Base-by-base conservation (phyloP, 768 basidiomycete genomes). In the Coprinellus aureogranulatus region DNA sequence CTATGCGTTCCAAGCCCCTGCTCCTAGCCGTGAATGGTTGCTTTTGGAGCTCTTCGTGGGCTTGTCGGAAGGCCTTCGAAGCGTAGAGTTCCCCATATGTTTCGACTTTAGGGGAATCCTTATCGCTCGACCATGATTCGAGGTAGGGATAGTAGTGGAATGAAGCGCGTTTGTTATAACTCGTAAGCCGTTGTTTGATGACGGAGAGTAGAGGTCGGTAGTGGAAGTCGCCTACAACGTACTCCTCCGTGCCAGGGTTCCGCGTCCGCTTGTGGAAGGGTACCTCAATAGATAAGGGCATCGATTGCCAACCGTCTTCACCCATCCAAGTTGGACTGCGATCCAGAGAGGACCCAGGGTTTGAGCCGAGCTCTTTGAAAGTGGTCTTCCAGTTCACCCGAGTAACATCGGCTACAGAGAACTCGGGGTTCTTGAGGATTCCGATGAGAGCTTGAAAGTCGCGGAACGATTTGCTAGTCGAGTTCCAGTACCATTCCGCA, bases 1-100 rank as follows among this genome's bases (percentile, higher is more conserved):
- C 31, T 4, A 62, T 42, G 37, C 53, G 59, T 31, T 66, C 66
- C 9, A 65, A 45, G 8, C 57, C 30, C 28, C 57, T 57, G 3
- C 50, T 28, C n/a, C 2, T 60, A 9, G 26, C 39, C 10, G 40
- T 26, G 3, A 6, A 42, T 6, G 53, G 27, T 1, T n/a, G 28
- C 20, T 14, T 16, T 9, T 56, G 41, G 6, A 58, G 4, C 31
- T 53, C 57, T 16, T 51, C 31, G 6, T 67, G 53, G 27, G 65
- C 64, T 9, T 63, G 53, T 16, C 49, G 49, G 22, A 51, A 51
- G 25, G n/a, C 26, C 1, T 11, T 27, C 5, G 65, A 53, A 10
- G 25, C 62, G 45, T 68, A 70, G 2, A 66, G 27, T 37, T 70
- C 65, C 12, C 48, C 37, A 39, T 55, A 45, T 1, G 67, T n/a